Evolutionary conservation across 805 yeast species (phyloP), one percentile per base, ranked within the genome.

Genomic region (Huiozyma sinensis): DNA sequence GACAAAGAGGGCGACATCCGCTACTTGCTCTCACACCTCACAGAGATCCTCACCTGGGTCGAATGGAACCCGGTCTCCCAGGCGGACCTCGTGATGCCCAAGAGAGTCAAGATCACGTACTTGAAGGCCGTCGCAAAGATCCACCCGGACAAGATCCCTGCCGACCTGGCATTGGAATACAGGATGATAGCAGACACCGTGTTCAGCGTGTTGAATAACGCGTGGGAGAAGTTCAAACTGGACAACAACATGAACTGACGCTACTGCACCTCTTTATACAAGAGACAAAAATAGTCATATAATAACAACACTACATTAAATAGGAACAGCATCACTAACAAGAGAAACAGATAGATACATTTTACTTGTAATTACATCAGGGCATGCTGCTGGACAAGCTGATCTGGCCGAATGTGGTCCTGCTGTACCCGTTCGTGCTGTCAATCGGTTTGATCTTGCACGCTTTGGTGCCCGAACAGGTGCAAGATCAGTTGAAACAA

Each of bases 41-140:
- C 84, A 33, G 61, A 65, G 1, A 72, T 92, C 12, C 63, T 92
- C 10, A 78, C 85, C 78, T 79, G 84, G 9, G 77, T 72, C 39
- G 72, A 74, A 35, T 84, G 92, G 94, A 73, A 73, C 49, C 68
- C 73, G 12, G 80, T 88, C 5, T 61, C 79, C 1, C 62, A 82
- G 56, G 71, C 81, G 4, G 97, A 90, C 45, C 67, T 92, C 47
- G 92, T 92, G 47, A 68, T 89, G 50, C 90, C 95, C 13, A 89
- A 88, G 54, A 88, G 84, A 60, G 97, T 88, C 34, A 90, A 90
- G 60, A 68, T 90, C 33, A 70, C 71, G 13, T 92, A 92, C 37
- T 79, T 92, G 88, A 85, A 83, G 62, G 87, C 96, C 5, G 86
- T 92, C 52, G 81, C 97, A 0, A 74, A 78, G 41, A 94, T 95